Conservation (phyloP, 2,329 filamentous ascomycete genomes). For the Madurella fahalii region DNA sequence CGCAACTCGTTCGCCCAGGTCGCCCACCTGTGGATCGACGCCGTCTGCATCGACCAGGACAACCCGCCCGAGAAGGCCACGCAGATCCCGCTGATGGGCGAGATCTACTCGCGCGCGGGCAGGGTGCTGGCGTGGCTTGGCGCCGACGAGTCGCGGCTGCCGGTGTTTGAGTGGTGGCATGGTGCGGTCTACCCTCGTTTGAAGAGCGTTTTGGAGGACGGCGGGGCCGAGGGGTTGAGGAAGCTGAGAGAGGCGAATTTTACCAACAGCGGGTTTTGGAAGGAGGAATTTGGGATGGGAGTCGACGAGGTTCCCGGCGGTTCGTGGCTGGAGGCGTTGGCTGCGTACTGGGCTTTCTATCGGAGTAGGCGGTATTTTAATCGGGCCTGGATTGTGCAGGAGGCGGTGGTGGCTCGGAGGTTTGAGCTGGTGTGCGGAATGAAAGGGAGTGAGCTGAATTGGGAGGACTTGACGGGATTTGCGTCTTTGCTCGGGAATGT, state of each 20-base stretch:
- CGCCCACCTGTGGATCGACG: slow-evolving; percentile 14
- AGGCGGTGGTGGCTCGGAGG: slow-evolving; percentile 19
- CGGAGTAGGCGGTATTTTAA: slow-evolving; percentile 16
- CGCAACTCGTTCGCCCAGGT: neutral
- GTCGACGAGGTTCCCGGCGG: neutral
- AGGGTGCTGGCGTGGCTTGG: slow-evolving; percentile 17
- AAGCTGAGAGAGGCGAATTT: slow-evolving; percentile 4
- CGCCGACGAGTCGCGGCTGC: slow-evolving; percentile 2
- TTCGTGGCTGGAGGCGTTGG: slow-evolving; percentile 3
- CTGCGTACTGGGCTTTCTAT: slow-evolving; percentile 11
- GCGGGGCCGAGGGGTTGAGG: neutral
- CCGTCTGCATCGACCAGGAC: slow-evolving; percentile 16
- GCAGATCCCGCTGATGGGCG: slow-evolving; percentile 17
- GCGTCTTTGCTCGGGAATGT: slow-evolving; percentile 1
- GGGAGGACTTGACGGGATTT: slow-evolving; percentile 5
- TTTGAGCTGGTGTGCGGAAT: slow-evolving; percentile 7
- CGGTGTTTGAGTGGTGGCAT: slow-evolving; percentile 10
- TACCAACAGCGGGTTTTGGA: slow-evolving; percentile 4
- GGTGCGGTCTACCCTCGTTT: slow-evolving; percentile 1
- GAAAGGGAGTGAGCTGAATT: neutral
- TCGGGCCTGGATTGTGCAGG: slow-evolving; percentile 26
- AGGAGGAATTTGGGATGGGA: neutral
- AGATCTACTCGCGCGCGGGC: slow-evolving; percentile 13
- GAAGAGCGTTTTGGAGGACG: neutral
- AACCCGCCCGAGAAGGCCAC: slow-evolving; percentile 8